Base-by-base conservation (phyloP, 805 yeast species). In the Yamadazyma olivae region DNA sequence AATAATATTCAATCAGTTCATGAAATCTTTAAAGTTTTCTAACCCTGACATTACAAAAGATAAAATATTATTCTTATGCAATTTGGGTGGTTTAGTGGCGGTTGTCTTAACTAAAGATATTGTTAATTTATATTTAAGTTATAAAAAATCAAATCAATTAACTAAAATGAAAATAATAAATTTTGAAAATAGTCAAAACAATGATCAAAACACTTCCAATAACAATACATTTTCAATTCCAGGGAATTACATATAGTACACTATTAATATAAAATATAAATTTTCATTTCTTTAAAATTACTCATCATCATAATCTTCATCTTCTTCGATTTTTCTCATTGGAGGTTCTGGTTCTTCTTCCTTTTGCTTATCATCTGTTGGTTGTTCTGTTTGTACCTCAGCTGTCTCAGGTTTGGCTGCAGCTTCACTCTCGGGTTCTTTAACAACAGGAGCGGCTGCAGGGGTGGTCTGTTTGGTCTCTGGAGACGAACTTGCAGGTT, bases 281-380 rank as follows among this genome's bases (percentile, higher is more conserved):
- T n/a, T 26, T 8, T n/a, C n/a, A n/a, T n/a, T n/a, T n/a, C n/a
- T 27, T 6, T 16, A 17, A 18, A 21, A 18, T 17, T 47, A 57
- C 35, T 67, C 71, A 34, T 67, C 74, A 40, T 67, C 74, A 46
- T 68, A 68, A 45, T 68, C 57, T 46, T 67, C 74, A 40, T 68
- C 74, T 44, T 68, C 74, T 27, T 67, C 71, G 18, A 68, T 67
- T 32, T 60, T 61, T 41, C 74, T 54, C 61, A 67, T 51, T 12
- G 74, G 74, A 18, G 74, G 71, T 38, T 67, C 74, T 12, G 58
- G n/a, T n/a, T n/a, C 61, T n/a, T 41, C 45, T 14, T 40, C 45
- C 14, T 36, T 35, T 13, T 36, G 27, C 12, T 40, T 35, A 4
- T 39, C 27, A n/a, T 36, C 37, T 17, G 29, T 33, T 15, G 50